Conservation (phyloP, 257 asterid genomes). For the Phtheirospermum japonicum region DNA sequence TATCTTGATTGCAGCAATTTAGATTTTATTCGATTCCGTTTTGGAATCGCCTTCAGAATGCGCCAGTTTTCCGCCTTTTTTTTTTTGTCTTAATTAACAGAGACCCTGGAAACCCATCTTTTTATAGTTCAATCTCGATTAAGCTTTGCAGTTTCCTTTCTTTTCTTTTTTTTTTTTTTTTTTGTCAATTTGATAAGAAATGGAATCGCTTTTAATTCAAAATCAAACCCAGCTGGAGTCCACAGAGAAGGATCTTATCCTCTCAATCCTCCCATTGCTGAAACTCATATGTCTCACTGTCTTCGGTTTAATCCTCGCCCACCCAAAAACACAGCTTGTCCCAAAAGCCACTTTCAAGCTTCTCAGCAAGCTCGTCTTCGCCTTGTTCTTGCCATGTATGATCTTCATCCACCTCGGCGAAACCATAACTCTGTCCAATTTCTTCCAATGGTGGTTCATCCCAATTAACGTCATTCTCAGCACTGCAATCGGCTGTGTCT, state of each 20-base stretch:
- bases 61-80: too few relatives aligned
- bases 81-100: background rate
- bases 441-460: too few relatives aligned
- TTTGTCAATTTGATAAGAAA: too few relatives aligned
- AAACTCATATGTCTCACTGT: slow-evolving; percentile 68
- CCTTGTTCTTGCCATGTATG: slow-evolving; percentile 77
- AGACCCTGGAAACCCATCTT: slow-evolving; percentile 6
- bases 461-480: too few relatives aligned
- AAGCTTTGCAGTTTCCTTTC: slow-evolving; percentile 9
- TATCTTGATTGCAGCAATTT: background rate
- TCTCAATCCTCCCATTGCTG: slow-evolving; percentile 66
- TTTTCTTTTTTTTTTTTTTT: background rate
- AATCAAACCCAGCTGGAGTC: slow-evolving; percentile 26
- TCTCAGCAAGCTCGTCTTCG: slow-evolving; percentile 92
- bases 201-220: slow-evolving; percentile 35
- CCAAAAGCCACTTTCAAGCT: too few relatives aligned
- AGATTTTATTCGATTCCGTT: slow-evolving; percentile 16
- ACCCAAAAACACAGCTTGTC: slow-evolving; percentile 66
- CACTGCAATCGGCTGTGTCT: too few relatives aligned
- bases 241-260: slow-evolving; percentile 43
- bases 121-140: slow-evolving; percentile 31
- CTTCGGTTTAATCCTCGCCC: slow-evolving; percentile 70
- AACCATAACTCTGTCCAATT: slow-evolving; percentile 63
- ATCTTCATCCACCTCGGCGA: slow-evolving; percentile 87
- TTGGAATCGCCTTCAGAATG: slow-evolving; percentile 11